A percentile compares a stretch with the other conserved stretches of the same genome.
Conservation (phyloP, 164 flowering plant genomes). For the grape (Vitis vinifera) region DNA sequence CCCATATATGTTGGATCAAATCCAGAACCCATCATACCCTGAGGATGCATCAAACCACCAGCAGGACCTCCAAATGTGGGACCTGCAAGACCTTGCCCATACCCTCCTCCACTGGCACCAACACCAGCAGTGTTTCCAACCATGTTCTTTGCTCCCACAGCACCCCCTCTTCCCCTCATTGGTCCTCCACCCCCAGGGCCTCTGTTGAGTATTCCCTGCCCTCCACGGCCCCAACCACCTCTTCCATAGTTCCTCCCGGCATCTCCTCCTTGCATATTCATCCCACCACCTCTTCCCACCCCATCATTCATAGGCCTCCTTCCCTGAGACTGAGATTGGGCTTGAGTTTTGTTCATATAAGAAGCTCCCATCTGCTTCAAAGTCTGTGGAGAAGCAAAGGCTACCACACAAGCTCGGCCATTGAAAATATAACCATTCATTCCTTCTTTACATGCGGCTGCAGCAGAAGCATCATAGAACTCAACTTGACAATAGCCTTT, state of each 20-base stretch:
- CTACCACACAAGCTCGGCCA: conserved; percentile 86
- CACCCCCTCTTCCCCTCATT: conserved; percentile 61
- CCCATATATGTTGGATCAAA: conserved; percentile 78
- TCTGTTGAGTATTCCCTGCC: conserved; percentile 60
- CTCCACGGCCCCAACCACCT: conserved; percentile 74
- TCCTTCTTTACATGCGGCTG: conserved; percentile 81
- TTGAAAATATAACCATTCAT: conserved; percentile 87
- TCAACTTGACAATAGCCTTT: conserved; percentile 91
- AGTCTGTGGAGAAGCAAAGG: conserved; percentile 65
- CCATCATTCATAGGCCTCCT: conserved; percentile 52
- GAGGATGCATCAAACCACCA: conserved; percentile 72
- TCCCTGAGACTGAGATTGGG: conserved; percentile 38
- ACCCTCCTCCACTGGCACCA: conserved; percentile 40
- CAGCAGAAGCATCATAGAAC: conserved; percentile 69
- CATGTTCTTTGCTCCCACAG: conserved; percentile 48
- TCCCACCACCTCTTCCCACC: conserved; percentile 40
- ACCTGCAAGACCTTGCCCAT: conserved; percentile 59
- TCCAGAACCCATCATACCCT: conserved; percentile 69
- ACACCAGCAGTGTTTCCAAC: conserved; percentile 35
- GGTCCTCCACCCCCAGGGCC: conserved; percentile 64
- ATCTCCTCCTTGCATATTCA: conserved; percentile 65
- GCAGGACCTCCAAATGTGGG: conserved; percentile 65
- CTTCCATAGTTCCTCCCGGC: conserved; percentile 58
- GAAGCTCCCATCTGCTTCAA: conserved; percentile 88
- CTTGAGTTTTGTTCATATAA: conserved; percentile 65